phyloP scores from a whole-genome alignment of 2,329 filamentous ascomycete species.

The Fusarium subtropicale region DNA sequence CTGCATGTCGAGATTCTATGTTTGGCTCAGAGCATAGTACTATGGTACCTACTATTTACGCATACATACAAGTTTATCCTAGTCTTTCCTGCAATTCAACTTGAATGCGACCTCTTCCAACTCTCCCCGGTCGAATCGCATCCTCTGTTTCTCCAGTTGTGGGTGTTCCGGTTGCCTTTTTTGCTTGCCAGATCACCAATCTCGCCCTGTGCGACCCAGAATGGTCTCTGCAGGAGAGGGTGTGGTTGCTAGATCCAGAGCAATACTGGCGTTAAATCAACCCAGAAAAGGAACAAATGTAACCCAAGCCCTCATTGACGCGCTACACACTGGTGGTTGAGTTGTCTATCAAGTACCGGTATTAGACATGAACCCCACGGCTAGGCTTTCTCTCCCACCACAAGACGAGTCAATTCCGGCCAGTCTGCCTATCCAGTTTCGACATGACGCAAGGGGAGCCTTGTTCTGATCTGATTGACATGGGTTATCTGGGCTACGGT shows the following conservation, averaged over 20 bases:
- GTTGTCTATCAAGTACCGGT: slow-evolving; percentile 21
- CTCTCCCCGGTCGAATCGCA: slow-evolving; percentile 24
- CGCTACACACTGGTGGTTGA: slow-evolving; percentile 11
- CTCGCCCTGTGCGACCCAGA: slow-evolving; percentile 28
- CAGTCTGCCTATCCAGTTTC: slow-evolving; percentile 39
- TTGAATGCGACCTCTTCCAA: slow-evolving; percentile 21
- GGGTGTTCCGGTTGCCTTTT: slow-evolving; percentile 33
- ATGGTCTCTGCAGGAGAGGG: slow-evolving; percentile 28
- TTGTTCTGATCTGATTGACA: slow-evolving; percentile 25
- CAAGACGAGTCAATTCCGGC: slow-evolving; percentile 3
- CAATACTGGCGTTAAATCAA: slow-evolving; percentile 32
- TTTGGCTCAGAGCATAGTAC: slow-evolving; percentile 18
- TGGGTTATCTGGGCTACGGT: slow-evolving; percentile 33
- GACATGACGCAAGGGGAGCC: slow-evolving; percentile 45
- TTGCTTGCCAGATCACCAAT: slow-evolving; percentile 29
- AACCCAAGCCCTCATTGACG: neutral
- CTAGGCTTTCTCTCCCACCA: slow-evolving; percentile 44
- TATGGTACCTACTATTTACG: neutral
- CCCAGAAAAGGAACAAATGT: slow-evolving; percentile 10
- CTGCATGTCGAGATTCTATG: slow-evolving; percentile 44
- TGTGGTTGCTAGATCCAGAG: slow-evolving; percentile 36
- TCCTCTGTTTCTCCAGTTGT: slow-evolving; percentile 18
- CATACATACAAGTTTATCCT: slow-evolving; percentile 26
- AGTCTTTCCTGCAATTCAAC: slow-evolving; percentile 24
- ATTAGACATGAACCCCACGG: slow-evolving; percentile 38